These are phyloP conservation scores for Litchi chinensis DNA, from an alignment of 345 rosid species.

Conservation along the genomic window DNA sequence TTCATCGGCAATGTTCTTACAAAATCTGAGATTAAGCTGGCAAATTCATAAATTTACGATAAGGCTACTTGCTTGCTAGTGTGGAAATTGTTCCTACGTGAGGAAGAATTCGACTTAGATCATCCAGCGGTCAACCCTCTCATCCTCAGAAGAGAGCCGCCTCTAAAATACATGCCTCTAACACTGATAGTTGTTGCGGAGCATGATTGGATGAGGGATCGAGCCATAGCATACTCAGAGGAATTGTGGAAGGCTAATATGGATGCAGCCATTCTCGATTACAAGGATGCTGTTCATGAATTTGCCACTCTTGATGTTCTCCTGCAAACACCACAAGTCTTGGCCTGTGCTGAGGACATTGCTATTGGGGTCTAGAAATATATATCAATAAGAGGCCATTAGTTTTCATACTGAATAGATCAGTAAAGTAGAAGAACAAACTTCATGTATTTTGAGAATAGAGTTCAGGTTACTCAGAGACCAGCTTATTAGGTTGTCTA, in stretches of 20 bases:
- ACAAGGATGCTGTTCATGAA: constrained; percentile 94
- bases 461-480: constrained; percentile 5
- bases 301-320: constrained; percentile 95
- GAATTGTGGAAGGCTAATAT: constrained; percentile 88
- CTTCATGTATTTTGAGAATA: constrained; percentile 6
- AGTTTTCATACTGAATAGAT: constrained; percentile 71
- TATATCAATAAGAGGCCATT: constrained; percentile 82
- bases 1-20: constrained; percentile 83
- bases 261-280: constrained; percentile 87
- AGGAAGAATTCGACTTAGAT: constrained; percentile 73
- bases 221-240: constrained; percentile 89
- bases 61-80: constrained; percentile 71
- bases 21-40: constrained; percentile 71
- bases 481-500: not conserved
- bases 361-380: constrained; percentile 92
- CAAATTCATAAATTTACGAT: constrained; percentile 84
- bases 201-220: constrained; percentile 97
- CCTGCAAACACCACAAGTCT: constrained; percentile 84
- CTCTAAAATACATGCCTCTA: constrained; percentile 86
- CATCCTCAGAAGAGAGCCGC: constrained; percentile 68
- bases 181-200: constrained; percentile 92
- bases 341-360: constrained; percentile 86
- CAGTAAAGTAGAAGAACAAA: not conserved
- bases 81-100: constrained; percentile 83
- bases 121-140: constrained; percentile 93